Conservation (phyloP, 1,139 yeast species). For the Scheffersomyces titani region DNA sequence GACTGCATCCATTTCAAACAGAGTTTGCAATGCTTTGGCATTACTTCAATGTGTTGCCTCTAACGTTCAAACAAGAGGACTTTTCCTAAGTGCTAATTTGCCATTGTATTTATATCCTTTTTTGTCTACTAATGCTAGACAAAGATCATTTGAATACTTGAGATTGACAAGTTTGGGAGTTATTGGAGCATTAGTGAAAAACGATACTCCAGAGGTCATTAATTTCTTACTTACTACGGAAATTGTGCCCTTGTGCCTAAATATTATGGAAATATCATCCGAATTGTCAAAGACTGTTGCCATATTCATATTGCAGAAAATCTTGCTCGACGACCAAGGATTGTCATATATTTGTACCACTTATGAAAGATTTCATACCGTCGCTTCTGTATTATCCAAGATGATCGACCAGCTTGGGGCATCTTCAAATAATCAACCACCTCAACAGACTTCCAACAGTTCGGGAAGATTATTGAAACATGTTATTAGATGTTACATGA, state of each 20-base stretch:
- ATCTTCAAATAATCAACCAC: slow-evolving; percentile 45
- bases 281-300: slow-evolving; percentile 96
- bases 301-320: slow-evolving; percentile 90
- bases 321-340: slow-evolving; percentile 88
- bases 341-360: slow-evolving; percentile 91
- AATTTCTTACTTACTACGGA: slow-evolving; percentile 89
- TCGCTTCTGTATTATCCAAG: slow-evolving; percentile 79
- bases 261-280: slow-evolving; percentile 94
- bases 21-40: slow-evolving; percentile 96
- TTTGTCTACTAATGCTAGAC: slow-evolving; percentile 86
- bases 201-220: slow-evolving; percentile 94
- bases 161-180: slow-evolving; percentile 93
- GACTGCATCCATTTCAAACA: slow-evolving; percentile 82
- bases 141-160: slow-evolving; percentile 89
- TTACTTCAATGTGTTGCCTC: slow-evolving; percentile 95
- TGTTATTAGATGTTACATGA: slow-evolving; percentile 89
- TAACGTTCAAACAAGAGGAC: slow-evolving; percentile 83
- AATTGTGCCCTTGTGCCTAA: slow-evolving; percentile 89
- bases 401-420: slow-evolving; percentile 81
- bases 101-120: slow-evolving; percentile 93
- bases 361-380: slow-evolving; percentile 91
- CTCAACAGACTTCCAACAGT: slow-evolving; percentile 33
- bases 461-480: slow-evolving; percentile 89
- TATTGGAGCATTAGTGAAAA: slow-evolving; percentile 93
- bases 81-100: slow-evolving; percentile 85